Base-by-base conservation (phyloP, 2,329 filamentous ascomycete genomes). In the Blastomyces gilchristii region DNA sequence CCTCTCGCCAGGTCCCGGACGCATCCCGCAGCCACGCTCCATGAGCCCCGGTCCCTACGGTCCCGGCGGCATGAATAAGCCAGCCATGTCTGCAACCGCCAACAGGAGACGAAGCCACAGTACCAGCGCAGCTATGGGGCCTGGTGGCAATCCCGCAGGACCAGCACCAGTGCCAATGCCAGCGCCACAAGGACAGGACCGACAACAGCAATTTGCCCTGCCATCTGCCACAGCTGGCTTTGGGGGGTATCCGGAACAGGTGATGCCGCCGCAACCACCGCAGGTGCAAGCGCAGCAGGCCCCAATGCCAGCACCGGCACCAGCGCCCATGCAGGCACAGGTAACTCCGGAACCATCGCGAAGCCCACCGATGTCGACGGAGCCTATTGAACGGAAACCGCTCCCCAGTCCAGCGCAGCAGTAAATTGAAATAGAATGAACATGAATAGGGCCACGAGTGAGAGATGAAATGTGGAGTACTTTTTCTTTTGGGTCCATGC, bases 341-440 rank as follows among this genome's bases (percentile, higher is more conserved):
- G 50, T 63, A 73, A 79, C 66, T 77, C 78, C 6, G 79, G 82
- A 68, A 79, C 80, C 49, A 72, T 69, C 54, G 70, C 69, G 57
- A 65, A 71, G 67, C 58, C 74, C 66, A 61, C 72, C 69, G 62
- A 74, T 73, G 63, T 71, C 75, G 49, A 72, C 77, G 39, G 78
- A 76, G 50, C 74, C 79, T 34, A 76, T 83, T 64, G 77, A 74
- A 67, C 79, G 82, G 62, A 85, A 85, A 71, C 82, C 83, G 34
- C 79, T 85, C 50, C 81, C 82, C 6, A 81, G 81, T 45, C 82
- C 83, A 71, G 81, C 82, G 5, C 63, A 68, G 60, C 66, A 49
- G 67, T 63, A 66, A 50, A 25, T 52, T 41, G 39, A 41, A 41
- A 11, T 31, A 6, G 3, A 41, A 41, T 41, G 39, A 11, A 1